These are phyloP conservation scores for Fusarium stilboides DNA, from an alignment of 2,329 filamentous ascomycete species.

Conservation along the genomic window DNA sequence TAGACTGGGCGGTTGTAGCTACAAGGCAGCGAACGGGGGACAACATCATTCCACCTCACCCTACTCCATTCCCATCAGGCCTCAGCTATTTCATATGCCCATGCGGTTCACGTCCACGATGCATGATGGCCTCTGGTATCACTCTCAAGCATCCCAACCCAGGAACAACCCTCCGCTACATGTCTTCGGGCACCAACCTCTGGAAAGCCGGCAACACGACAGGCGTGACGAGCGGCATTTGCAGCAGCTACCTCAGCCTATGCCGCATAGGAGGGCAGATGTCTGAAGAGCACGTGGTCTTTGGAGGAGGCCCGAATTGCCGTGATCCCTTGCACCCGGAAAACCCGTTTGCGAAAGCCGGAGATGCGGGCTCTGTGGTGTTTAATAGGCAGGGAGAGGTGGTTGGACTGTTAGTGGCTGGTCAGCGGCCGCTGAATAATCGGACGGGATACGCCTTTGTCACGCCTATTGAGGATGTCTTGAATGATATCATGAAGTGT, in stretches of 20 bases:
- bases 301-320: neutral
- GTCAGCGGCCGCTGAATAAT: neutral
- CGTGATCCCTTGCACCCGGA: no score
- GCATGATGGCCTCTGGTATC: neutral
- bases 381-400: neutral
- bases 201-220: neutral
- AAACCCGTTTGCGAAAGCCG: neutral
- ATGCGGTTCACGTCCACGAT: neutral
- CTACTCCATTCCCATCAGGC: neutral
- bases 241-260: neutral
- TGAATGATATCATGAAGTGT: conserved; percentile 1
- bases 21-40: neutral
- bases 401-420: conserved; percentile 12
- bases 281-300: neutral
- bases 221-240: neutral
- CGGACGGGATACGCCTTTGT: neutral
- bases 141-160: no score
- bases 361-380: conserved; percentile 16
- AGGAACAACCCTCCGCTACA: neutral
- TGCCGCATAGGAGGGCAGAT: neutral
- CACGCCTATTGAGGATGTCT: conserved; percentile 20
- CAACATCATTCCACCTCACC: neutral
- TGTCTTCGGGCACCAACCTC: neutral
- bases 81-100: neutral
- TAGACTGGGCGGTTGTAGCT: neutral